Percentiles rank a stretch among this genome's conserved stretches.
phyloP scores from a whole-genome alignment of 2,329 filamentous ascomycete species.

The Graphilbum sp. region DNA sequence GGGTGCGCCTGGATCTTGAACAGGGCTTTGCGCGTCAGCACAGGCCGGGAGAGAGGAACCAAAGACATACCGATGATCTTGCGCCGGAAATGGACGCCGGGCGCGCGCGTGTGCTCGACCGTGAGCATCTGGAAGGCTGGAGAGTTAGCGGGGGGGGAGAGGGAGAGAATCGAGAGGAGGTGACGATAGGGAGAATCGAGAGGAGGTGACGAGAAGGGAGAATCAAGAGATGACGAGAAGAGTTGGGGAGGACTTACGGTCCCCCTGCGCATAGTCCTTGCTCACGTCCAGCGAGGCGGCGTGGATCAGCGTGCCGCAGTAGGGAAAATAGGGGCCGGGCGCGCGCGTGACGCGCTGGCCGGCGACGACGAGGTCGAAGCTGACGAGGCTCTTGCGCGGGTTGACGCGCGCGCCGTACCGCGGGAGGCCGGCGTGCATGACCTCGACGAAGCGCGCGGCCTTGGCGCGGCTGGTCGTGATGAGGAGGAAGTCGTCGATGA shows the following conservation, averaged over 20 bases:
- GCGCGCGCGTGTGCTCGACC: conserved; percentile 54
- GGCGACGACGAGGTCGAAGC: conserved; percentile 53
- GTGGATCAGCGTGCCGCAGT: conserved; percentile 71
- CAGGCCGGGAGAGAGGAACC: neutral
- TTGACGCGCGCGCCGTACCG: conserved; percentile 71
- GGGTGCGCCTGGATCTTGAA: conserved; percentile 76
- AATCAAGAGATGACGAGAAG: too few relatives aligned
- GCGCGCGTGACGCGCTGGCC: conserved; percentile 32
- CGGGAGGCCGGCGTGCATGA: conserved; percentile 65
- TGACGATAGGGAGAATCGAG: too few relatives aligned
- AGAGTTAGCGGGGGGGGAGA: too few relatives aligned
- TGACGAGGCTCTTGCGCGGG: conserved; percentile 63
- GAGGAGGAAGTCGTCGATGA: conserved; percentile 88
- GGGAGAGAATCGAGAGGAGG: too few relatives aligned
- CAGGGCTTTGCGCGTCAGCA: conserved; percentile 20
- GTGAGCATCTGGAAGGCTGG: conserved; percentile 42
- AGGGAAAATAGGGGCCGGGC: conserved; percentile 48
- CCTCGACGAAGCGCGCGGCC: conserved; percentile 55
- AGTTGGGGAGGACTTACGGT: too few relatives aligned
- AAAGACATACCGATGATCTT: conserved; percentile 50
- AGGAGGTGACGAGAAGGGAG: too few relatives aligned
- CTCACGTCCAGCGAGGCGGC: conserved; percentile 57
- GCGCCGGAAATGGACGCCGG: conserved; percentile 63
- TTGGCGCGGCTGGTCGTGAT: conserved; percentile 55
- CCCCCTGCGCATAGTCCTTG: too few relatives aligned